Evolutionary conservation across 352 stramenopile genomes (phyloP).

Genomic region (Hyaloperonospora arabidopsidis): DNA sequence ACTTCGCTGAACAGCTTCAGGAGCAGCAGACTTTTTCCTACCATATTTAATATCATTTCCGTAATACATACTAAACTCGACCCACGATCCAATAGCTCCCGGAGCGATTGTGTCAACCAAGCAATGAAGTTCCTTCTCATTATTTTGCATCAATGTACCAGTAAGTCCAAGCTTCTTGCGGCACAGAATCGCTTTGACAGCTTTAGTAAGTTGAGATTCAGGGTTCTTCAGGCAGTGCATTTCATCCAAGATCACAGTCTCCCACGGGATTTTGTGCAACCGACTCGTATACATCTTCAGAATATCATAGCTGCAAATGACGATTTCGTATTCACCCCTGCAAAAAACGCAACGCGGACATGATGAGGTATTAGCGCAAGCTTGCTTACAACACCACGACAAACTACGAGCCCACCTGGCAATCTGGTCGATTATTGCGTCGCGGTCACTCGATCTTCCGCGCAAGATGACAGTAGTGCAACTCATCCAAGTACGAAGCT

Average conservation of each 20-base stretch:
- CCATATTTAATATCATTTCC: slow-evolving; percentile 79
- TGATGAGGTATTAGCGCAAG: slow-evolving; percentile 30
- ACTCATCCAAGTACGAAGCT: slow-evolving; percentile 94
- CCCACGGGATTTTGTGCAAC: slow-evolving; percentile 81
- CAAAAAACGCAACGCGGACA: slow-evolving; percentile 9
- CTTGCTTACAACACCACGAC: neutral
- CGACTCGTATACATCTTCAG: slow-evolving; percentile 86
- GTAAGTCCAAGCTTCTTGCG: slow-evolving; percentile 77
- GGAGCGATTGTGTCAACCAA: slow-evolving; percentile 65
- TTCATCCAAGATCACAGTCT: slow-evolving; percentile 95
- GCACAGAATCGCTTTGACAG: slow-evolving; percentile 64
- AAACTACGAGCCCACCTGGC: slow-evolving; percentile 35
- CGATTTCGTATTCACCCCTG: slow-evolving; percentile 65
- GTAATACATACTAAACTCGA: slow-evolving; percentile 71
- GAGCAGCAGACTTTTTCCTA: slow-evolving; percentile 66
- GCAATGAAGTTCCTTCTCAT: slow-evolving; percentile 76
- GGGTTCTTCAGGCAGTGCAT: slow-evolving; percentile 98
- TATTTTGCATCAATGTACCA: slow-evolving; percentile 86
- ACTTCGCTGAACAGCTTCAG: slow-evolving; percentile 49
- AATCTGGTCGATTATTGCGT: slow-evolving; percentile 55
- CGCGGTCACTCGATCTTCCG: slow-evolving; percentile 48
- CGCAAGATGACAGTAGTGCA: slow-evolving; percentile 56
- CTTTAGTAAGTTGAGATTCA: slow-evolving; percentile 87
- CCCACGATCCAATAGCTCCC: slow-evolving; percentile 52
- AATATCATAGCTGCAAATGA: slow-evolving; percentile 84